These are phyloP conservation scores for Aspergillus quadrilineatus DNA, from an alignment of 2,329 filamentous ascomycete species.

Conservation along the genomic window DNA sequence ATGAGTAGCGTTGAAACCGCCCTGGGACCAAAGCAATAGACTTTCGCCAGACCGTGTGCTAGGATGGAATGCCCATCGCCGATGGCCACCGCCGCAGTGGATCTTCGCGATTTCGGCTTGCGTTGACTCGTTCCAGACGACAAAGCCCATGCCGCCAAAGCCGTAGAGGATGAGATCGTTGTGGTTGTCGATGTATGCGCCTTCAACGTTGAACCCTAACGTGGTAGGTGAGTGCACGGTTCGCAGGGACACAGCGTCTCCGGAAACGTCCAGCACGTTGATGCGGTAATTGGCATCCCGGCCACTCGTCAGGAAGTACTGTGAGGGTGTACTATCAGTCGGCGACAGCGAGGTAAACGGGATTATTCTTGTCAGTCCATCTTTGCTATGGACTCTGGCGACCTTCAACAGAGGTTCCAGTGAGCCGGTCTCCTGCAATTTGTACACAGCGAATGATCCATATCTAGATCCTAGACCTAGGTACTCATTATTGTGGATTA, in stretches of 20 bases:
- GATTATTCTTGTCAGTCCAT: slow-evolving; percentile 68
- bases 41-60: slow-evolving; percentile 36
- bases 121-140: slow-evolving; percentile 74
- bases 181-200: slow-evolving; percentile 59
- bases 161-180: slow-evolving; percentile 71
- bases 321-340: slow-evolving; percentile 17
- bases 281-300: slow-evolving; percentile 75
- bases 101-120: slow-evolving; percentile 69
- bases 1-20: slow-evolving; percentile 54
- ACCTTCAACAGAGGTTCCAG: slow-evolving; percentile 26
- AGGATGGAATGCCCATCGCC: slow-evolving; percentile 65
- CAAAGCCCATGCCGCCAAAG: slow-evolving; percentile 75
- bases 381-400: slow-evolving; percentile 47
- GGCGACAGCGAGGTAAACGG: slow-evolving; percentile 19
- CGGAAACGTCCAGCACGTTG: slow-evolving; percentile 42
- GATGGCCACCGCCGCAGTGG: slow-evolving; percentile 81
- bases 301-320: slow-evolving; percentile 65
- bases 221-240: slow-evolving; percentile 68
- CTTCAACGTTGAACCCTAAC: slow-evolving; percentile 74
- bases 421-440: slow-evolving; percentile 19
- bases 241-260: slow-evolving; percentile 31
- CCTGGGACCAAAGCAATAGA: slow-evolving; percentile 73
- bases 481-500: slow-evolving; percentile 32
- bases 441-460: slow-evolving; percentile 55
- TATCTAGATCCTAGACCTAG: slow-evolving; percentile 57